Conservation (phyloP, 2,329 filamentous ascomycete genomes). For the Fusarium fracticaudum region DNA sequence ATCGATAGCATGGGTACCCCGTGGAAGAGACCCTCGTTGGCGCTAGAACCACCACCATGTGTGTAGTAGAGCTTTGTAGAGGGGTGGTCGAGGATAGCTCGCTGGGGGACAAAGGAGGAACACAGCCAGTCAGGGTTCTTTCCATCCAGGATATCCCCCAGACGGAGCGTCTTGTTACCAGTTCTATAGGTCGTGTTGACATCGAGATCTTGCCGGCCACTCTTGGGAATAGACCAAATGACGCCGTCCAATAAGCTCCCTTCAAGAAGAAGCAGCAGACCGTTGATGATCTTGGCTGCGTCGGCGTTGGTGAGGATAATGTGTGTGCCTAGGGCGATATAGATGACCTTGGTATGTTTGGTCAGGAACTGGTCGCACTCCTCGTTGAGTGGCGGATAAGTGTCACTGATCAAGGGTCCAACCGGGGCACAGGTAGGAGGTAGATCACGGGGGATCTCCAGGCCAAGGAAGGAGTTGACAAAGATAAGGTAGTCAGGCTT, state of each 20-base stretch:
- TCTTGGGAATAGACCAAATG: neutral
- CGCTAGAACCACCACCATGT: constrained; percentile 38
- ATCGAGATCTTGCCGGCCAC: neutral
- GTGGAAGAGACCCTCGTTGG: constrained; percentile 53
- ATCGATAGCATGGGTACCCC: constrained; percentile 49
- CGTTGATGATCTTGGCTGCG: neutral
- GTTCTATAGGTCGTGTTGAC: neutral
- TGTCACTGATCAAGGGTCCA: neutral
- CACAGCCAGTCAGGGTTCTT: neutral
- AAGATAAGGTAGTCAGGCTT: neutral
- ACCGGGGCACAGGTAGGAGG: neutral
- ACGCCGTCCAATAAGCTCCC: neutral
- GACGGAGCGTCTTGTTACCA: neutral
- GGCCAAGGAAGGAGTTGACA: neutral
- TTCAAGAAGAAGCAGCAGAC: neutral
- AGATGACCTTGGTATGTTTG: neutral
- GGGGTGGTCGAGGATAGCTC: neutral
- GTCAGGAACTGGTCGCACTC: neutral
- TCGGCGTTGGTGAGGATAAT: neutral
- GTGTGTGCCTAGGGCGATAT: neutral
- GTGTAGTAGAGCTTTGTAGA: neutral
- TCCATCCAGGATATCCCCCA: neutral
- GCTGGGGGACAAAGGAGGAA: neutral
- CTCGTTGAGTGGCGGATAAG: neutral
- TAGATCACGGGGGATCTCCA: neutral